Evolutionary conservation across 2,329 filamentous ascomycete species (phyloP), one percentile per base, ranked within the genome.

Genomic region (Exophiala sp.): DNA sequence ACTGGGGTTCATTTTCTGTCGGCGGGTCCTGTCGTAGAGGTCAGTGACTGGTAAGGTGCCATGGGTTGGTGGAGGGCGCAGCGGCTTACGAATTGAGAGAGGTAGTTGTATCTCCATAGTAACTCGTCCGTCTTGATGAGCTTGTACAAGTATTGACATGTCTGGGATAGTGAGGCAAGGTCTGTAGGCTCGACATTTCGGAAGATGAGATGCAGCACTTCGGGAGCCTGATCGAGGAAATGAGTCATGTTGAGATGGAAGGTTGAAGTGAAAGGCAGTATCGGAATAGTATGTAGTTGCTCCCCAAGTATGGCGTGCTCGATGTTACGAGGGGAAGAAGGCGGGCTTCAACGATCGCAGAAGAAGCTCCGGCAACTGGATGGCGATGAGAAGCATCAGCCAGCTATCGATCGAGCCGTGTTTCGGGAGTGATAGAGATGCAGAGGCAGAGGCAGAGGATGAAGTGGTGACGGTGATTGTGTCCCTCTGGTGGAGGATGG

Each of bases 161-260:
- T 75, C 51, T 64, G 66, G 30, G 74, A 71, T 38, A 85, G 62
- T 6, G 66, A 63, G 1, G 72, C 69, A 7, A 87, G 66, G 55
- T 86, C 82, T 34, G 66, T 64, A 1, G 80, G 78, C 22, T 76
- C 66, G 30, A 84, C 71, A 57, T 74, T 72, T 50, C 64, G 66
- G 55, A 87, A 70, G 56, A 86, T 78, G 60, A 75, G 70, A 60
- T 83, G 78, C 21, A 86, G 63, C 35, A 86, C 73, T 69, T 87
- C 83, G 5, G 76, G 71, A 7, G 82, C 81, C 18, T 84, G 73
- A 24, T 55, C 50, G 3, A 61, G 48, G 6, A 64, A 47, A 27
- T 45, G 44, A 8, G 54, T 34, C 59, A 62, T 62, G 34, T 34
- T n/a, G 30, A 6, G 18, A 8, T n/a, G n/a, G n/a, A n/a, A n/a